phyloP scores from a whole-genome alignment of 179 eudicot species.

The Spergularia azorica region DNA sequence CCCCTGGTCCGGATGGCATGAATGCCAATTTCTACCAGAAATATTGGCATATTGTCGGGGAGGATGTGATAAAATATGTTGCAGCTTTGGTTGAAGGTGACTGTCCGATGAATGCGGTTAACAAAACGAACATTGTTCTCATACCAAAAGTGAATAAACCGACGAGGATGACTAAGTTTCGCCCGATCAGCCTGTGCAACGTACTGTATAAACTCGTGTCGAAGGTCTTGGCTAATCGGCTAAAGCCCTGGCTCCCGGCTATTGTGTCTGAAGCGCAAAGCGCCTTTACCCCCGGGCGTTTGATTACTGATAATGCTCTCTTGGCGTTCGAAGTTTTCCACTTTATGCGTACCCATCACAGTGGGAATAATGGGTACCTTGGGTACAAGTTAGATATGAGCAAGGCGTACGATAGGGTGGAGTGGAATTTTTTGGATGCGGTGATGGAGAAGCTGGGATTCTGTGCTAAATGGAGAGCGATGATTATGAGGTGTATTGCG shows the following conservation, averaged over 20 bases:
- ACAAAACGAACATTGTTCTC: too few species aligned
- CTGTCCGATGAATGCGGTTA: too few species aligned
- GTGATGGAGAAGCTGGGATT: not conserved
- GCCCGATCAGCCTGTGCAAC: too few species aligned
- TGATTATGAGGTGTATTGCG: not conserved
- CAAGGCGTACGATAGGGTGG: not conserved
- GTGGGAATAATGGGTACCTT: not conserved
- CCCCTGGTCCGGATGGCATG: too few species aligned
- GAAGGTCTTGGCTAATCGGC: not conserved
- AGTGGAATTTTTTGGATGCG: not conserved
- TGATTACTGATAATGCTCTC: not conserved
- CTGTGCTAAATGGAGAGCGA: not conserved
- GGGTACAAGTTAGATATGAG: not conserved
- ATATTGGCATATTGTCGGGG: too few species aligned
- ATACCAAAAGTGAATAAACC: too few species aligned
- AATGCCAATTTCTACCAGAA: too few species aligned
- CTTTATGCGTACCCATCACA: not conserved
- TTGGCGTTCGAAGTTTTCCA: too few species aligned
- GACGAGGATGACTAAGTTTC: too few species aligned
- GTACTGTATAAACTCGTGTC: not conserved
- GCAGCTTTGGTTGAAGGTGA: too few species aligned
- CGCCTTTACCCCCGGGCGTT: not conserved
- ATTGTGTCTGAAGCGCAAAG: not conserved
- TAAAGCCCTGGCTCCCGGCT: not conserved
- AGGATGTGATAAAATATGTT: too few species aligned